These are phyloP conservation scores for Teratosphaeria destructans DNA, from an alignment of 2,329 filamentous ascomycete species.

Conservation along the genomic window DNA sequence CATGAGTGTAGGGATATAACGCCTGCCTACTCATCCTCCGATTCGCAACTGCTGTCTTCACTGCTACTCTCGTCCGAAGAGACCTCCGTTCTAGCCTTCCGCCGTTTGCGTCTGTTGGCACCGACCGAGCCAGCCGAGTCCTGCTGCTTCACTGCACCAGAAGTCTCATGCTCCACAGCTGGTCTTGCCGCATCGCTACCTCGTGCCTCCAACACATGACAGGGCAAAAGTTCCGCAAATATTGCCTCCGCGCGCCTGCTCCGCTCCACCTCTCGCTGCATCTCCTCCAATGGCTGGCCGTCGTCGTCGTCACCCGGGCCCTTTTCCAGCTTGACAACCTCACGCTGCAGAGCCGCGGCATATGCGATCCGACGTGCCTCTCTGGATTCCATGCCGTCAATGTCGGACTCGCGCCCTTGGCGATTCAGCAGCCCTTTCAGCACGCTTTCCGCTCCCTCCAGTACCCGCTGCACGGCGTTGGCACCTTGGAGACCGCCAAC, in stretches of 20 bases:
- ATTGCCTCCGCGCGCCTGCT: constrained; percentile 14
- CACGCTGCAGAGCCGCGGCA: constrained; percentile 26
- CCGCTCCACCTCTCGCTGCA: constrained; percentile 22
- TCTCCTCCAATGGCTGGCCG: constrained; percentile 24
- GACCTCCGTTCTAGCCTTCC: constrained; percentile 25
- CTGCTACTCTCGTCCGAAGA: constrained; percentile 12
- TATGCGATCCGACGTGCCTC: constrained; percentile 27
- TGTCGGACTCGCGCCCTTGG: constrained; percentile 36
- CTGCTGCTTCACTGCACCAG: too few species aligned
- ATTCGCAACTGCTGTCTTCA: constrained; percentile 8
- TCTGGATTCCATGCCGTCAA: constrained; percentile 31
- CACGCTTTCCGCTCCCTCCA: constrained; percentile 53
- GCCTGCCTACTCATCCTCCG: constrained; percentile 4
- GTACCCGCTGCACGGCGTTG: constrained; percentile 45
- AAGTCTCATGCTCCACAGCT: neutral
- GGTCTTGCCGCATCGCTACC: neutral
- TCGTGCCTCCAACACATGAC: constrained; percentile 2
- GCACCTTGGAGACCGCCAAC: constrained; percentile 64
- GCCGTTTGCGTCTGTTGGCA: constrained; percentile 10
- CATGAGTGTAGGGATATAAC: too few species aligned
- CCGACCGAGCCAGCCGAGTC: neutral
- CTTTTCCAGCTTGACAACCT: constrained; percentile 14
- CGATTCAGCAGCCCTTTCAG: constrained; percentile 47
- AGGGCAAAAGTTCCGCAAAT: constrained; percentile 9
- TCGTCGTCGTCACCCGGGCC: constrained; percentile 25